Evolutionary conservation across 371 early-diverging fungal genomes (phyloP), one percentile per base, ranked within the genome.

Genomic region (Apophysomyces ossiformis): DNA sequence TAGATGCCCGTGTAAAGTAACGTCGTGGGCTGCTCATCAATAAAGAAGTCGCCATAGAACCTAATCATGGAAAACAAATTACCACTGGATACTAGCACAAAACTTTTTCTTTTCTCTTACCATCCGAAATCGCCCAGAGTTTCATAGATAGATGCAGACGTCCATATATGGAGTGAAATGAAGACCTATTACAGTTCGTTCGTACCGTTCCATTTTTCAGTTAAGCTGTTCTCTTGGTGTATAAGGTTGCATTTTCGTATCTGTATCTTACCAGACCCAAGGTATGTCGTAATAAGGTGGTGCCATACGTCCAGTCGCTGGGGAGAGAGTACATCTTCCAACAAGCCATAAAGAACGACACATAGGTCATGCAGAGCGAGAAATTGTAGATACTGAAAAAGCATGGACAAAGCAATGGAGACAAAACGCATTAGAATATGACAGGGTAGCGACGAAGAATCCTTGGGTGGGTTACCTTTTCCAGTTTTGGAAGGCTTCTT

Each of bases 51-150:
- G 32, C 91, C 93, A 77, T 93, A 93, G 72, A 94, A 89, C 95
- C 72, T 71, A 39, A 11, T 41, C 41, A 57, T 13, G n/a, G 35
- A 32, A 1, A 36, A 21, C 8, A 7, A 7, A 4, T 60, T 41
- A n/a, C 21, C 21, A 50, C 8, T 26, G 5, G 41, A 11, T 36
- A 32, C 32, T 18, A 61, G 0, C 2, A 11, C 7, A 45, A 45
- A 45, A 0, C 4, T 7, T 37, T n/a, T 54, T 16, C n/a, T n/a
- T 57, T n/a, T 58, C 7, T 11, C 46, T 57, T 68, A 71, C 77
- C 95, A 98, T 2, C 97, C 97, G 75, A 92, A 93, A 66, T 94
- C 93, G n/a, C 97, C 97, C 46, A 96, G 83, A 15, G 90, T 94
- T 71, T 95, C 93, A 79, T 91, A 96, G n/a, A 94, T 91, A 0